Base-by-base conservation (phyloP, 805 yeast genomes). In the Hyphopichia homilentoma region DNA sequence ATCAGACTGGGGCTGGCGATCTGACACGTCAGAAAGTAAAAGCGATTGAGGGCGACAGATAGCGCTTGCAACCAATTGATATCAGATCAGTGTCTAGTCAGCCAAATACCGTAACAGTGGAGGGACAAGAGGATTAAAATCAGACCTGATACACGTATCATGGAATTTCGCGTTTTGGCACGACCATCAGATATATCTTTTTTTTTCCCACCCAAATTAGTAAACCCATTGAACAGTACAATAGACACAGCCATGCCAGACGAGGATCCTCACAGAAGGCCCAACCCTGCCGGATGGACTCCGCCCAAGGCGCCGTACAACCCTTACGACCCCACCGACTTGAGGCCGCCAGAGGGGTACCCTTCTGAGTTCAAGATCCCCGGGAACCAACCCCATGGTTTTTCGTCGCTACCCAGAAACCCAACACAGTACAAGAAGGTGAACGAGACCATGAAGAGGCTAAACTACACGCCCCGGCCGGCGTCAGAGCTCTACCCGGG, bases 251-350 rank as follows among this genome's bases (percentile, higher is more conserved):
- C 23, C 14, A 29, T 29, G 31, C n/a, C 27, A 11, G 27, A 30
- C n/a, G 15, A 15, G 16, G 60, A 69, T 14, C 40, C 72, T 28
- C 75, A 77, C 27, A 69, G 88, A 61, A 63, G 85, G 35, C 82
- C 89, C 3, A 79, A 83, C 45, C 89, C 93, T 2, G 72, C 73
- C 5, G 88, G 87, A 0, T 83, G 93, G 93, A 71, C 72, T 0
- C 84, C 79, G 2, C 95, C 95, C 7, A 75, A 70, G 40, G 90
- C 89, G 1, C 93, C 93, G 1, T 86, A 84, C 52, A 85, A 85
- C 47, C 95, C 95, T 5, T 86, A 79, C 48, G 95, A 85, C 50
- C 83, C 89, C 0, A 59, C 73, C 1, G 95, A 85, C 50, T 52
- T 64, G 25, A 66, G 95, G 28, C 95, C 95, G 0, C 74, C 94